Evolutionary conservation across 2,329 filamentous ascomycete genomes (phyloP).

Genomic region (Pseudopyricularia cyperi): DNA sequence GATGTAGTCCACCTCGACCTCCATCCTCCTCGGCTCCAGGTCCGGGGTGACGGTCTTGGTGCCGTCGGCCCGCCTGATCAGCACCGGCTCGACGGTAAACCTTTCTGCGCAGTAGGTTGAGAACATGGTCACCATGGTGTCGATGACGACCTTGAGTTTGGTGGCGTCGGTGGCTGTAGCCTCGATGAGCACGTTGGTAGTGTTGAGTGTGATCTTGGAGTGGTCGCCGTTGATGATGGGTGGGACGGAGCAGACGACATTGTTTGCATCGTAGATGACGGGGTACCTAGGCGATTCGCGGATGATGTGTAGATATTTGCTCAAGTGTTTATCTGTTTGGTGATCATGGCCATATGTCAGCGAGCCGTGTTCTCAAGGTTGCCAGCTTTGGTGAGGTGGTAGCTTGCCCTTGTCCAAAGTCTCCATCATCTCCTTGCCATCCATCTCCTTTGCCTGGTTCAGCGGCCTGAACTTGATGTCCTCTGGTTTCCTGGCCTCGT

Average conservation of each 20-base stretch:
- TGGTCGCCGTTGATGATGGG: conserved; percentile 97
- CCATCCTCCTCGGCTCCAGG: conserved; percentile 60
- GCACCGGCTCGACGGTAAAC: conserved; percentile 88
- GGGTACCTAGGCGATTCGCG: conserved; percentile 88
- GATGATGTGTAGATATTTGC: conserved; percentile 75
- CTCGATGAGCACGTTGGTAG: conserved; percentile 91
- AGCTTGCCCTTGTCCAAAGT: conserved; percentile 33
- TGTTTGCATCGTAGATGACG: conserved; percentile 84
- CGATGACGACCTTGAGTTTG: conserved; percentile 81
- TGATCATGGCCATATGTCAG: neutral
- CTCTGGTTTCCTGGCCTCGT: conserved; percentile 83
- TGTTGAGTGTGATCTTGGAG: conserved; percentile 88
- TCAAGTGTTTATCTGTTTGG: conserved; percentile 1
- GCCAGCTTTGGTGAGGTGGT: conserved; percentile 30
- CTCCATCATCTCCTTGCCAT: conserved; percentile 72
- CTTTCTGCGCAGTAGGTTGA: conserved; percentile 76
- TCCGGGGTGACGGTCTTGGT: conserved; percentile 72
- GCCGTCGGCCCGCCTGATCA: conserved; percentile 81
- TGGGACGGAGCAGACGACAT: conserved; percentile 79
- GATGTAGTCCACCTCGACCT: conserved; percentile 84
- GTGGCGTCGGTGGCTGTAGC: conserved; percentile 93
- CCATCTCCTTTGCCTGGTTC: conserved; percentile 85
- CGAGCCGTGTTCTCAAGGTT: no score
- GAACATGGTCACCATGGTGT: conserved; percentile 97
- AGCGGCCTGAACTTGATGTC: conserved; percentile 84